phyloP scores from a whole-genome alignment of 78 protist genomes.

The Guillardia theta region DNA sequence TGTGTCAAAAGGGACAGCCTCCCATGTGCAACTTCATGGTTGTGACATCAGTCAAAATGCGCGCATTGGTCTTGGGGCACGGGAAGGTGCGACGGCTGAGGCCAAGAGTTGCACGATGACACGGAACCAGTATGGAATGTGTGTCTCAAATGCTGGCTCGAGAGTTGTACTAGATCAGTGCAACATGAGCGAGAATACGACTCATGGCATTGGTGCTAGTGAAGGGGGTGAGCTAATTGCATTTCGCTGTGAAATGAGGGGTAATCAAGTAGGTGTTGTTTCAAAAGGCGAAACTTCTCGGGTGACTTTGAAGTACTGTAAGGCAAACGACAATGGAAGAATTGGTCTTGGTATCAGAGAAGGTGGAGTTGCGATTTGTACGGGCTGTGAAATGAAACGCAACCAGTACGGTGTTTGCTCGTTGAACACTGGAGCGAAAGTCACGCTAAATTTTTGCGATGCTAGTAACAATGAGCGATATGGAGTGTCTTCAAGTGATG shows the following conservation, averaged over 20 bases:
- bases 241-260: neutral
- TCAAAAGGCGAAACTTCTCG: neutral
- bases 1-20: neutral
- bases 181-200: neutral
- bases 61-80: neutral
- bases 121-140: neutral
- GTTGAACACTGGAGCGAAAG: neutral
- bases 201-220: neutral
- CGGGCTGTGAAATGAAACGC: neutral
- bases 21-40: neutral
- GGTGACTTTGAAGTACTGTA: neutral
- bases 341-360: neutral
- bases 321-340: neutral
- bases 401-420: neutral
- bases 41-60: neutral
- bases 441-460: neutral
- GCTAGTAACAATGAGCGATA: neutral
- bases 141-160: neutral
- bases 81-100: neutral
- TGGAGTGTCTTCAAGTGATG: neutral
- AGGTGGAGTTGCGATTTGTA: neutral
- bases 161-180: neutral
- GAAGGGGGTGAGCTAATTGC: neutral
- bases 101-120: neutral
- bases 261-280: neutral